A percentile compares a stretch with the other conserved stretches of the same genome.
Evolutionary conservation across 2,329 filamentous ascomycete species (phyloP).

Genomic region (Ceratocystiopsis brevicomis): DNA sequence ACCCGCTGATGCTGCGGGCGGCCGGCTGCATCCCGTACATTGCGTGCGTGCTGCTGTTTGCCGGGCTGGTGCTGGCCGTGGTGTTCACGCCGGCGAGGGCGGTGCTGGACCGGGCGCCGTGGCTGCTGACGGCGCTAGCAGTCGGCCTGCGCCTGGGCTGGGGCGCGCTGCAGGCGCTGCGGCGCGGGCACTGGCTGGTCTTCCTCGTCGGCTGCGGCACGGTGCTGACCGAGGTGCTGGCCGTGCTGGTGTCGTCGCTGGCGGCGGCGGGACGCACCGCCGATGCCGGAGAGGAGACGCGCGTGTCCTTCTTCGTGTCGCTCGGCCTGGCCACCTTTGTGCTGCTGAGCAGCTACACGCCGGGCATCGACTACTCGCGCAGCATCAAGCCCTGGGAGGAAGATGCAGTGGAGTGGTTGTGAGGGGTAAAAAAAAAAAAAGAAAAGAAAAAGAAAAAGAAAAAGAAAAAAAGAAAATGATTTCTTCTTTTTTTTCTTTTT

Average conservation of each 20-base stretch:
- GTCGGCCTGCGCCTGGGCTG: conserved; percentile 50
- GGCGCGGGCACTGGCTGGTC: conserved; percentile 46
- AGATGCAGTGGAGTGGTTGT: conserved; percentile 19
- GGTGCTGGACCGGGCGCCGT: conserved; percentile 43
- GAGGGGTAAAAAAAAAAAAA: too few relatives aligned
- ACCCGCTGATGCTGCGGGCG: conserved; percentile 48
- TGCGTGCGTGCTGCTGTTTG: conserved; percentile 34
- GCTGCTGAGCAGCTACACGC: conserved; percentile 44
- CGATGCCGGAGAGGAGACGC: conserved; percentile 39
- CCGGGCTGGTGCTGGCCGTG: conserved; percentile 38
- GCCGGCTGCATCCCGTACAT: conserved; percentile 42
- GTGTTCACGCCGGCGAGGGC: conserved; percentile 37
- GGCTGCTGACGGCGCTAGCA: conserved; percentile 45
- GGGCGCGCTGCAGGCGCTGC: conserved; percentile 41
- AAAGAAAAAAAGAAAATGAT: background rate
- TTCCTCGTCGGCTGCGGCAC: conserved; percentile 51
- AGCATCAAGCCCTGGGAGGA: conserved; percentile 33
- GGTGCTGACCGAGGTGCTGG: conserved; percentile 54
- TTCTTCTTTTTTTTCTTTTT: too few relatives aligned
- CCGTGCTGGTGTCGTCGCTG: conserved; percentile 47
- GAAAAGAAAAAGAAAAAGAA: background rate
- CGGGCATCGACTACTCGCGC: conserved; percentile 33
- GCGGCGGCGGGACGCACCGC: conserved; percentile 33
- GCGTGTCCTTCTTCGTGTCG: conserved; percentile 45
- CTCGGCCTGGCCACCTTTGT: conserved; percentile 43